Conservation (phyloP, 2,329 filamentous ascomycete species). For the Diatrype stigma region DNA sequence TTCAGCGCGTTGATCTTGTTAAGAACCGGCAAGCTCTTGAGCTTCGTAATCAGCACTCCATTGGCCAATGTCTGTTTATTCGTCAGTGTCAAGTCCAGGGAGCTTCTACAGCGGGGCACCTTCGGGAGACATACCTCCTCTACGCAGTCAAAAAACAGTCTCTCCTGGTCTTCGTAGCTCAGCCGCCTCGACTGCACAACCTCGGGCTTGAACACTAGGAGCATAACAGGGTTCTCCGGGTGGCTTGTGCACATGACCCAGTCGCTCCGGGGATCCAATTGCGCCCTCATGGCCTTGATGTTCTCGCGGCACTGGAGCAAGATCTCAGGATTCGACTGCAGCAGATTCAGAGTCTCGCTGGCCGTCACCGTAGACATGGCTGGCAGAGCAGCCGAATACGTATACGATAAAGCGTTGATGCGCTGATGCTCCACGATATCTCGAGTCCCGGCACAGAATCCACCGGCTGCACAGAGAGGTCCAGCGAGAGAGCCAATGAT, state of each 20-base stretch:
- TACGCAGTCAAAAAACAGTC: slow-evolving; percentile 82
- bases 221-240: slow-evolving; percentile 79
- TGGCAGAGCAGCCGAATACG: slow-evolving; percentile 90
- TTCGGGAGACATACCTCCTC: slow-evolving; percentile 70
- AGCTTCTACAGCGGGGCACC: background rate
- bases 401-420: slow-evolving; percentile 87
- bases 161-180: slow-evolving; percentile 72
- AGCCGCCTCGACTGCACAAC: slow-evolving; percentile 69
- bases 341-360: slow-evolving; percentile 79
- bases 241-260: slow-evolving; percentile 83
- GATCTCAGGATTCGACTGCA: slow-evolving; percentile 84
- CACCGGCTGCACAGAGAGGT: slow-evolving; percentile 85
- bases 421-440: slow-evolving; percentile 97
- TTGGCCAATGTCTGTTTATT: slow-evolving; percentile 68
- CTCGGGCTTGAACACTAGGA: slow-evolving; percentile 79
- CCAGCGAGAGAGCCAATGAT: slow-evolving; percentile 90
- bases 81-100: slow-evolving; percentile 4
- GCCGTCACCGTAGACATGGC: slow-evolving; percentile 94
- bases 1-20: slow-evolving; percentile 58
- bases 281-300: slow-evolving; percentile 76
- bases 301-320: slow-evolving; percentile 78
- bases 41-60: slow-evolving; percentile 80
- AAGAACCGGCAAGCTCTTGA: slow-evolving; percentile 72
- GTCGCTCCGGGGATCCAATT: slow-evolving; percentile 88
- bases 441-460: slow-evolving; percentile 87